Conservation (phyloP, 768 basidiomycete genomes). For the Leucogyrophana mollusca region DNA sequence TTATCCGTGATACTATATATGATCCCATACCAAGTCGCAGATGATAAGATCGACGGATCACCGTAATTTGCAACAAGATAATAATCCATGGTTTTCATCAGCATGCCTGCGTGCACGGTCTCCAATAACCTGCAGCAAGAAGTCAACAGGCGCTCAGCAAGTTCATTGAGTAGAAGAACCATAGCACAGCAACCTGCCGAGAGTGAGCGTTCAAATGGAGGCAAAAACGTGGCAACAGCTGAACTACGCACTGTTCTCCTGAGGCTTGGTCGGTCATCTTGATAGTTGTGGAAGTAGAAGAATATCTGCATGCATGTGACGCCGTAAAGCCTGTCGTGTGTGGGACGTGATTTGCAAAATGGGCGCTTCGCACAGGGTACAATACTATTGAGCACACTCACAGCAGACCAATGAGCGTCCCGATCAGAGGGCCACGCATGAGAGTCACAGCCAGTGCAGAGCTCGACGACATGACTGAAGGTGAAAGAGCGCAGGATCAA, state of each 20-base stretch:
- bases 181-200: constrained; percentile 17
- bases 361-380: background rate
- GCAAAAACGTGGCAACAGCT: background rate
- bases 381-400: constrained; percentile 6
- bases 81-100: constrained; percentile 22
- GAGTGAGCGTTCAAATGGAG: background rate
- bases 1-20: background rate
- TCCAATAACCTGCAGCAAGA: constrained; percentile 15
- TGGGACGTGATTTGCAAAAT: background rate
- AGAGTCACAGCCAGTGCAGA: constrained; percentile 9
- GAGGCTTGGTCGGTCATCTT: constrained; percentile 13
- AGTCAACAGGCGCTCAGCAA: background rate
- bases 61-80: constrained; percentile 20
- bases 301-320: constrained; percentile 25
- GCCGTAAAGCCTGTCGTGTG: constrained; percentile 22
- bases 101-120: constrained; percentile 18
- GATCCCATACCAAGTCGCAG: constrained; percentile 20
- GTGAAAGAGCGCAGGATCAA: too few species aligned
- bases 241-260: constrained; percentile 19
- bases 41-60: constrained; percentile 5
- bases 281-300: constrained; percentile 26
- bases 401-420: constrained; percentile 21
- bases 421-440: constrained; percentile 25
- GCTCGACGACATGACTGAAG: background rate
- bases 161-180: constrained; percentile 6